These are phyloP conservation scores for Agrostemma githago DNA, from an alignment of 148 eudicot species.

Conservation along the genomic window DNA sequence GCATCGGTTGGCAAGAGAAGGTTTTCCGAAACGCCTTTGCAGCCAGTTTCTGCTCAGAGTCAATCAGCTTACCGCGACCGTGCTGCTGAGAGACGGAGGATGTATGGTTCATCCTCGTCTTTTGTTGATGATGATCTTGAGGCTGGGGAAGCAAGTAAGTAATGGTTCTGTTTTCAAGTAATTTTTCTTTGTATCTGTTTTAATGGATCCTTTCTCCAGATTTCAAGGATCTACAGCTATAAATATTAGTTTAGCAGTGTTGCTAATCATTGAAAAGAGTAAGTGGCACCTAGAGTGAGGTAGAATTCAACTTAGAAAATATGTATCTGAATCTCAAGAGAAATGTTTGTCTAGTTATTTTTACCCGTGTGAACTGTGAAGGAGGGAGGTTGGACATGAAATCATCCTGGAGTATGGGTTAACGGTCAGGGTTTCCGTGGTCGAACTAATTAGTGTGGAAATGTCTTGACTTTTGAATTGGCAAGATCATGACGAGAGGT, in stretches of 20 bases:
- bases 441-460: constrained; percentile 38
- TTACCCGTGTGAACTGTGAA: not conserved
- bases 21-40: constrained; percentile 85
- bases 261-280: not conserved
- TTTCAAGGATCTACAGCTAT: not conserved
- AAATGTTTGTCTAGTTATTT: constrained; percentile 4
- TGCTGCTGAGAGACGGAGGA: constrained; percentile 94
- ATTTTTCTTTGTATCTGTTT: not conserved
- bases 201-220: not conserved
- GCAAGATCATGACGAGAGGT: constrained; percentile 69
- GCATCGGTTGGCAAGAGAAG: constrained; percentile 77
- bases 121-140: constrained; percentile 57
- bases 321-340: not conserved
- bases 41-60: constrained; percentile 37
- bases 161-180: constrained; percentile 12
- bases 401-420: constrained; percentile 12
- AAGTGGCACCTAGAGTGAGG: not conserved
- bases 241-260: not conserved
- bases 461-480: constrained; percentile 47
- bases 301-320: not conserved
- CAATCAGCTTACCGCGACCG: constrained; percentile 83
- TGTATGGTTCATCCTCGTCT: constrained; percentile 76
- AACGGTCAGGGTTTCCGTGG: constrained; percentile 25
- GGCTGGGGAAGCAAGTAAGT: constrained; percentile 76
- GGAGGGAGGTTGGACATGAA: constrained; percentile 3